Evolutionary conservation across 805 yeast genomes (phyloP).

Genomic region (Lipomyces anomalus): DNA sequence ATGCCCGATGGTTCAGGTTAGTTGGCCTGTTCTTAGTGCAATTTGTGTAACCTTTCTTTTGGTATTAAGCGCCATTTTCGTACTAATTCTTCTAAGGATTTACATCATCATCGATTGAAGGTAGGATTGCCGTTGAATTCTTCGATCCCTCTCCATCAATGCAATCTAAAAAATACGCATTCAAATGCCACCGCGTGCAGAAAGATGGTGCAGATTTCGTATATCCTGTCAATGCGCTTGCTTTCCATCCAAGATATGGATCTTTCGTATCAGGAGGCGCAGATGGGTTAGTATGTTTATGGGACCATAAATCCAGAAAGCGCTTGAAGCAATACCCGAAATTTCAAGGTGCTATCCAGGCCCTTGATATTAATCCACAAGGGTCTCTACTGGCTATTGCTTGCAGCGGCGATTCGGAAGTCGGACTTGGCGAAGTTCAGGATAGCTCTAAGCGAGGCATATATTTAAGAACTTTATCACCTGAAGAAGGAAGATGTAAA

Average conservation of each 20-base stretch:
- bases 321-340: conserved; percentile 40
- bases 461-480: conserved; percentile 13
- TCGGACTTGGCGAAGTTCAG: conserved; percentile 1
- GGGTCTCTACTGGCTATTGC: conserved; percentile 41
- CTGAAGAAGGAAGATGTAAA: conserved; percentile 17
- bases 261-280: conserved; percentile 49
- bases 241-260: conserved; percentile 37
- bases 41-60: no score
- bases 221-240: conserved; percentile 47
- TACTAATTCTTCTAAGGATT: conserved; percentile 9
- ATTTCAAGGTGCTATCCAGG: conserved; percentile 38
- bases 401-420: conserved; percentile 41
- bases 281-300: conserved; percentile 46
- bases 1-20: conserved; percentile 53
- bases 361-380: conserved; percentile 34
- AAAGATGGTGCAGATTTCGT: conserved; percentile 42
- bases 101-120: conserved; percentile 72
- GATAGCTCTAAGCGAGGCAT: conserved; percentile 12
- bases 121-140: conserved; percentile 70
- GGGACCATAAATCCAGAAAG: conserved; percentile 46
- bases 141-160: conserved; percentile 45
- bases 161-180: conserved; percentile 56
- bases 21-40: conserved; percentile 26
- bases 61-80: no score
- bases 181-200: conserved; percentile 67